Evolutionary conservation across 306 rosid species (phyloP).

Genomic region (Cercis canadensis): DNA sequence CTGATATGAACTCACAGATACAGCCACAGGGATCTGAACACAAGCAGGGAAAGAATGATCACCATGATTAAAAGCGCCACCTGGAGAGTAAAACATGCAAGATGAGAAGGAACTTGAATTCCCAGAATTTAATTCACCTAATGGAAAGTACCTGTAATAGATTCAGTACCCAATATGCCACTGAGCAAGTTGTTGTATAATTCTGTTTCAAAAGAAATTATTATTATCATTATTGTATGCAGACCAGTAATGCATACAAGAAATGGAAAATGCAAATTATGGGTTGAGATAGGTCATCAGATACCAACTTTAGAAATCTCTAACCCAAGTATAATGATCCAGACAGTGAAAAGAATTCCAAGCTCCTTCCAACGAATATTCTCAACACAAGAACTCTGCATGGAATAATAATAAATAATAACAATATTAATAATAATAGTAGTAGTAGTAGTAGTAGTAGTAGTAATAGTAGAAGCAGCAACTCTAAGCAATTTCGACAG

Average conservation of each 20-base stretch:
- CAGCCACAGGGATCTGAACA: conserved; percentile 37
- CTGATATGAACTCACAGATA: conserved; percentile 36
- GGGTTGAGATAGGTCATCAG: background rate
- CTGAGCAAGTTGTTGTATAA: conserved; percentile 59
- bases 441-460: no score
- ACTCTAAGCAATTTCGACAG: background rate
- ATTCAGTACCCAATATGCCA: conserved; percentile 57
- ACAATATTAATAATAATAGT: no score
- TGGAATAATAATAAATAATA: no score
- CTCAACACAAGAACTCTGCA: conserved; percentile 53
- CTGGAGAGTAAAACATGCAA: no score
- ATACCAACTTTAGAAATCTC: conserved; percentile 42
- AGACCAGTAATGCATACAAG: background rate
- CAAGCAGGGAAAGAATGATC: background rate
- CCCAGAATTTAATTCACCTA: background rate
- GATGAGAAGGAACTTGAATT: background rate
- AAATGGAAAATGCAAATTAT: conserved; percentile 3
- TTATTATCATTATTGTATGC: background rate
- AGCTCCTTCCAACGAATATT: conserved; percentile 67
- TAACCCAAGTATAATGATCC: conserved; percentile 50
- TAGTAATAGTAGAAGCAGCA: no score
- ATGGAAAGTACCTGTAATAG: conserved; percentile 59
- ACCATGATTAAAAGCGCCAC: background rate
- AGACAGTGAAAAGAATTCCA: conserved; percentile 59
- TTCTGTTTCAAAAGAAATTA: conserved; percentile 44